Evolutionary conservation across 768 basidiomycete genomes (phyloP).

Genomic region (Kockovaella imperatae): DNA sequence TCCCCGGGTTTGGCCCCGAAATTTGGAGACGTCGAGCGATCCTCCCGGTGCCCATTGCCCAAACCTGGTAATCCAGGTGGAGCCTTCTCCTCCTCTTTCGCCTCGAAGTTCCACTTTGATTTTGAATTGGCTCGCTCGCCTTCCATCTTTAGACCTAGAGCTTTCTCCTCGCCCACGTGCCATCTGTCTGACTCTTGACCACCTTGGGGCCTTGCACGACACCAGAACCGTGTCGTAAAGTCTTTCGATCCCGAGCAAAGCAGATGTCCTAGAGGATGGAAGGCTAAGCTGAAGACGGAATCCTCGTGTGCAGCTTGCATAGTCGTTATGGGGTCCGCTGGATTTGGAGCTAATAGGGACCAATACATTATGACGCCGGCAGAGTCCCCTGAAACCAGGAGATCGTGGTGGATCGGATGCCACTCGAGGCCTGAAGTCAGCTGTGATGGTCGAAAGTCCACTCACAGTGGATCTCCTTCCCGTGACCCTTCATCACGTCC

Average conservation of each 20-base stretch:
- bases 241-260: slow-evolving; percentile 93
- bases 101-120: not conserved
- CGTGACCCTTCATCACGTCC: slow-evolving; percentile 85
- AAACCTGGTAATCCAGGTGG: slow-evolving; percentile 14
- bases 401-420: slow-evolving; percentile 81
- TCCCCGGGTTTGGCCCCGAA: not conserved
- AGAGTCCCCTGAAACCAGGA: slow-evolving; percentile 87
- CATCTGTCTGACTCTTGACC: slow-evolving; percentile 42
- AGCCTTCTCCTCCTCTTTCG: not conserved
- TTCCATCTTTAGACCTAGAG: slow-evolving; percentile 20
- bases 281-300: slow-evolving; percentile 91
- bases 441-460: not conserved
- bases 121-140: slow-evolving; percentile 2
- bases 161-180: slow-evolving; percentile 39
- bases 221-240: slow-evolving; percentile 99
- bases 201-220: slow-evolving; percentile 49
- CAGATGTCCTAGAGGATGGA: slow-evolving; percentile 91
- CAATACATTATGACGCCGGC: slow-evolving; percentile 92
- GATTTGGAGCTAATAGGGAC: slow-evolving; percentile 60
- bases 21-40: too few species aligned
- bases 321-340: slow-evolving; percentile 64
- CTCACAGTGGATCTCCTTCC: slow-evolving; percentile 95
- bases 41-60: too few species aligned
- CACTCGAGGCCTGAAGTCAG: slow-evolving; percentile 66
- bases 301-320: slow-evolving; percentile 97